Evolutionary conservation across 2,329 filamentous ascomycete species (phyloP).

Genomic region (Penicillium sp.): DNA sequence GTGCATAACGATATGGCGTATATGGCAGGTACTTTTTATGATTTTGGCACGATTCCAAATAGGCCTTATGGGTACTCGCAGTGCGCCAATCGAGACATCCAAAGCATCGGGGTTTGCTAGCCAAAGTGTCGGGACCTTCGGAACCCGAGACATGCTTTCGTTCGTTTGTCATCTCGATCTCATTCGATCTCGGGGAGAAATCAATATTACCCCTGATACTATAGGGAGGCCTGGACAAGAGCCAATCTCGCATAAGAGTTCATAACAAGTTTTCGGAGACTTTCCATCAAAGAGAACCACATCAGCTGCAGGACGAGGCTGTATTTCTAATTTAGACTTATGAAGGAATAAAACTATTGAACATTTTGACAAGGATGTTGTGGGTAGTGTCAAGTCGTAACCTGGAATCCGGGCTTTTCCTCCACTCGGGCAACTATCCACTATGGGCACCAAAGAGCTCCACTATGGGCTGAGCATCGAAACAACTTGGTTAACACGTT

Average conservation of each 20-base stretch:
- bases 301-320: neutral
- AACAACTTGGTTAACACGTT: neutral
- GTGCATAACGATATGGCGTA: neutral
- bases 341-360: neutral
- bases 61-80: neutral
- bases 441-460: neutral
- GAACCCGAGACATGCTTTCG: neutral
- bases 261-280: neutral
- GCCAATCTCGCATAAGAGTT: neutral
- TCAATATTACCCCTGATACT: neutral
- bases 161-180: neutral
- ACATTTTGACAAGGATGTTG: neutral
- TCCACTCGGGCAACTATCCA: neutral
- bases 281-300: neutral
- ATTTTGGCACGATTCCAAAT: neutral
- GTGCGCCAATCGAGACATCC: neutral
- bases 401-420: neutral
- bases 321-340: neutral
- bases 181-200: neutral
- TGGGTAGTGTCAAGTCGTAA: neutral
- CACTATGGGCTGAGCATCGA: neutral
- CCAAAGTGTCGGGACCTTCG: neutral
- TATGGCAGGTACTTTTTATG: neutral
- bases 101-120: neutral
- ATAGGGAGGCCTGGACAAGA: neutral